Evolutionary conservation across 179 eudicot genomes (phyloP).

Genomic region (Camellia oleifera): DNA sequence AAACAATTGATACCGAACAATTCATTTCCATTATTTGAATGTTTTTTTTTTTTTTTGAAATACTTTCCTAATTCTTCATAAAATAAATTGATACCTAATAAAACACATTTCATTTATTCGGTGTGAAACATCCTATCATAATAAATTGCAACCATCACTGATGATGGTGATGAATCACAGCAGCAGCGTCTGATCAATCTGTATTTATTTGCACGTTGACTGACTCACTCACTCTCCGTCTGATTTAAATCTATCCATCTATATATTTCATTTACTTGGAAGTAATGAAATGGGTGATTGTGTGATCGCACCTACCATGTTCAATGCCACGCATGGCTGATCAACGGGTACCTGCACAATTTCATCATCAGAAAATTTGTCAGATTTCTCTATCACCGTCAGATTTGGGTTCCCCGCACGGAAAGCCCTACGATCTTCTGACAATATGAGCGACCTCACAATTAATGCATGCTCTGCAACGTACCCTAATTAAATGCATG

Average conservation of each 20-base stretch:
- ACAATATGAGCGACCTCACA: background rate
- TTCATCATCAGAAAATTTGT: background rate
- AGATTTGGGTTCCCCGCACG: background rate
- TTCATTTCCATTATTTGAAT: too few species aligned
- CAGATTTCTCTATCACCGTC: slow-evolving; percentile 4
- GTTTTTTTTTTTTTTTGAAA: too few species aligned
- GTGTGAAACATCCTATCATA: background rate
- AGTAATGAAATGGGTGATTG: slow-evolving; percentile 51
- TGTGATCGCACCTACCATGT: slow-evolving; percentile 57
- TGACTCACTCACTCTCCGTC: background rate
- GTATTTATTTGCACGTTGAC: background rate
- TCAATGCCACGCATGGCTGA: slow-evolving; percentile 69
- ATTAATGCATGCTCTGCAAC: background rate
- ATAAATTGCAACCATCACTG: background rate
- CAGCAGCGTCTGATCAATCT: background rate
- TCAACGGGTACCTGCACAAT: slow-evolving; percentile 63
- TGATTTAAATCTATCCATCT: background rate
- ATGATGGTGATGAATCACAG: background rate
- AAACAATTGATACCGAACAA: too few species aligned
- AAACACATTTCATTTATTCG: background rate
- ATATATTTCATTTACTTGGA: slow-evolving; percentile 17
- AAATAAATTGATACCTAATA: background rate
- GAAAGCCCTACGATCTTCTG: slow-evolving; percentile 4
- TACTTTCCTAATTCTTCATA: too few species aligned
- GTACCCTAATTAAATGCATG: background rate